These are phyloP conservation scores for Thermoascus crustaceus DNA, from an alignment of 2,329 filamentous ascomycete species.

Conservation along the genomic window DNA sequence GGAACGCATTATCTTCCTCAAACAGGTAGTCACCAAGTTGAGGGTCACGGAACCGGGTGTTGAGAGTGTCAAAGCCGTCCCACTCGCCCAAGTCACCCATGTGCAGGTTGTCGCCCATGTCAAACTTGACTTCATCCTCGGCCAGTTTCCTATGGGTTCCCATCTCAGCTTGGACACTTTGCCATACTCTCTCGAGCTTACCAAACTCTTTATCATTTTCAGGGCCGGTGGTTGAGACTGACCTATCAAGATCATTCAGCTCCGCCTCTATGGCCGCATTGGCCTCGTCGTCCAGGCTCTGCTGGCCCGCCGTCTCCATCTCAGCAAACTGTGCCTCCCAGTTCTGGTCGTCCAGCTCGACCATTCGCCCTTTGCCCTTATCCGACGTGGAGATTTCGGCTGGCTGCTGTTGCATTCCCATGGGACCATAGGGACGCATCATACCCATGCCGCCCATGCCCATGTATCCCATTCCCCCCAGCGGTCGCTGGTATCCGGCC, in stretches of 20 bases:
- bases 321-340: slow-evolving; percentile 97
- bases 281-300: slow-evolving; percentile 53
- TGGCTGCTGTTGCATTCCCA: slow-evolving; percentile 42
- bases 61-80: slow-evolving; percentile 63
- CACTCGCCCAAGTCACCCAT: slow-evolving; percentile 73
- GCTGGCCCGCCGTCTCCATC: slow-evolving; percentile 55
- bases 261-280: slow-evolving; percentile 74
- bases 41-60: slow-evolving; percentile 65
- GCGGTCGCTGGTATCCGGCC: slow-evolving; percentile 41
- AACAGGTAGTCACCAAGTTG: slow-evolving; percentile 86
- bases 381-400: slow-evolving; percentile 48
- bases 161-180: slow-evolving; percentile 39
- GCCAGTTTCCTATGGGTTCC: slow-evolving; percentile 49
- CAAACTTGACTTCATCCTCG: slow-evolving; percentile 52
- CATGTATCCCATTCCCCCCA: slow-evolving; percentile 39
- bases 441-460: slow-evolving; percentile 41
- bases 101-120: slow-evolving; percentile 40
- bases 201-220: slow-evolving; percentile 60
- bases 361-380: slow-evolving; percentile 74
- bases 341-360: slow-evolving; percentile 85
- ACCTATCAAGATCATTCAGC: slow-evolving; percentile 82
- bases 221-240: slow-evolving; percentile 51
- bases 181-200: slow-evolving; percentile 75
- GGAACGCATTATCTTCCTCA: slow-evolving; percentile 87
- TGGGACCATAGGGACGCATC: slow-evolving; percentile 39